Conservation (phyloP, 2,329 filamentous ascomycete species). For the Eurotiales sp. region DNA sequence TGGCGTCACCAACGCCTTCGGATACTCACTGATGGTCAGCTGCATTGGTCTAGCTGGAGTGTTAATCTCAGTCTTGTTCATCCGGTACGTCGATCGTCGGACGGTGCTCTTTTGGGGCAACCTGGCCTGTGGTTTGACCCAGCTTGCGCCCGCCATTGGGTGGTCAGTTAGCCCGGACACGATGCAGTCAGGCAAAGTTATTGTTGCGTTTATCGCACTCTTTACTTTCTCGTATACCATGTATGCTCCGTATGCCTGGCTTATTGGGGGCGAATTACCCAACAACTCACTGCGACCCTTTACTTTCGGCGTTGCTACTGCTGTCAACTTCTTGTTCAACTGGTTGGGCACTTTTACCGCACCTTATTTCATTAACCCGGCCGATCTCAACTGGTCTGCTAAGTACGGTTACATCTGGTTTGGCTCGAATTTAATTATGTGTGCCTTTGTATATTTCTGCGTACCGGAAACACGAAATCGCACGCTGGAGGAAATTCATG, state of each 20-base stretch:
- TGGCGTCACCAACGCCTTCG: conserved; percentile 1
- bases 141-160: conserved; percentile 4
- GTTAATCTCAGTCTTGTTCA: background rate
- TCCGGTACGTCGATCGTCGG: conserved; percentile 3
- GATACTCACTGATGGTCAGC: conserved; percentile 5
- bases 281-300: conserved; percentile 39
- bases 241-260: conserved; percentile 27
- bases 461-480: conserved; percentile 28
- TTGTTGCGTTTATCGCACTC: conserved; percentile 5
- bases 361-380: conserved; percentile 44
- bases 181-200: background rate
- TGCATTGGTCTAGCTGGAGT: conserved; percentile 1
- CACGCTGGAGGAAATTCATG: conserved; percentile 24
- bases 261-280: conserved; percentile 39
- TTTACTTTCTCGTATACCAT: conserved; percentile 5
- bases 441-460: conserved; percentile 28
- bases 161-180: background rate
- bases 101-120: conserved; percentile 1
- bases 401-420: conserved; percentile 41
- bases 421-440: conserved; percentile 31
- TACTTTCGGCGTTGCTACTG: conserved; percentile 38
- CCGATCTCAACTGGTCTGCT: conserved; percentile 33
- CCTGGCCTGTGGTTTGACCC: conserved; percentile 4
- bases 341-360: conserved; percentile 40
- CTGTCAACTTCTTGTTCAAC: conserved; percentile 39